Evolutionary conservation across 352 stramenopile species (phyloP).

Genomic region (Thalassiosira ordinaria): DNA sequence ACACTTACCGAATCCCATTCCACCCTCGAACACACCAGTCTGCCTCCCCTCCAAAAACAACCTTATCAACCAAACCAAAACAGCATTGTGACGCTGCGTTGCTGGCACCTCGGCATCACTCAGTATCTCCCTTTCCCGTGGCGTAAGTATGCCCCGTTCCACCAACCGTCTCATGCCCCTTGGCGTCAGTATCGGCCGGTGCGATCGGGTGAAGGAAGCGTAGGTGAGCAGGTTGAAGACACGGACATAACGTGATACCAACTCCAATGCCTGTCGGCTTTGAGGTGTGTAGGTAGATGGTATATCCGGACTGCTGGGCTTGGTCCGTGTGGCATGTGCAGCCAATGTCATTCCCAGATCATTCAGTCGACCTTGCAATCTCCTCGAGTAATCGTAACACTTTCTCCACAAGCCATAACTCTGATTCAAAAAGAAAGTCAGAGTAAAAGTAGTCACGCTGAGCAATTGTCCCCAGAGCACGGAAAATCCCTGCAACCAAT

Average conservation of each 20-base stretch:
- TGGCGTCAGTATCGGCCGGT: constrained; percentile 86
- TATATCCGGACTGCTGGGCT: constrained; percentile 52
- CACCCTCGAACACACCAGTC: constrained; percentile 78
- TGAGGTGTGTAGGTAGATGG: constrained; percentile 75
- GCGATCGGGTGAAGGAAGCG: constrained; percentile 83
- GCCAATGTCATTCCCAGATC: constrained; percentile 84
- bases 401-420: constrained; percentile 86
- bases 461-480: constrained; percentile 83
- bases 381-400: constrained; percentile 79
- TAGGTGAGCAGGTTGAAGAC: constrained; percentile 88
- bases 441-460: constrained; percentile 83
- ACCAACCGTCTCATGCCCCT: constrained; percentile 83
- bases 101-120: constrained; percentile 75
- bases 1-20: constrained; percentile 69
- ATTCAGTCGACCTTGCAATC: constrained; percentile 84
- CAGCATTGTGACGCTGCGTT: constrained; percentile 81
- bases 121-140: constrained; percentile 74
- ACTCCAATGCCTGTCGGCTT: constrained; percentile 74
- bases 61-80: constrained; percentile 84
- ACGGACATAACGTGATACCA: constrained; percentile 82
- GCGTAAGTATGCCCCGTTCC: constrained; percentile 82
- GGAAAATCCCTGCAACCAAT: constrained; percentile 70
- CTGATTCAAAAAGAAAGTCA: constrained; percentile 88
- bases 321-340: constrained; percentile 70
- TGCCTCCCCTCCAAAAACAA: constrained; percentile 78